Evolutionary conservation across 257 asterid species (phyloP).

Genomic region (Orobanche coerulescens): DNA sequence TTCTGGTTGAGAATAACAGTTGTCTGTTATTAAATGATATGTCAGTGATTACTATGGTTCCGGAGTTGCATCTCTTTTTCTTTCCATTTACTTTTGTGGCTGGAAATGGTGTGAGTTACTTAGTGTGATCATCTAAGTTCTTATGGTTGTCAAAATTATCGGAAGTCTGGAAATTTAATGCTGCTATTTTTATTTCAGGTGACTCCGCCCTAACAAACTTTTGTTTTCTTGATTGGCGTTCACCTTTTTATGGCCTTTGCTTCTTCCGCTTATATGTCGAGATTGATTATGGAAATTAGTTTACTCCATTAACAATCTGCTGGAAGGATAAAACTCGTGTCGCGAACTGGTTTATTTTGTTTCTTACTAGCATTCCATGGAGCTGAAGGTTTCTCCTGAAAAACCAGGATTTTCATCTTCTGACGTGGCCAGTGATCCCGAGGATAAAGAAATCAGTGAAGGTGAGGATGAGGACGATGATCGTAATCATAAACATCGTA

Average conservation of each 20-base stretch:
- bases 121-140: slow-evolving; percentile 6
- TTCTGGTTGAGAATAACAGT: not conserved
- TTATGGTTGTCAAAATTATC: slow-evolving; percentile 8
- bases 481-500: slow-evolving; percentile 97
- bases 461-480: slow-evolving; percentile 98
- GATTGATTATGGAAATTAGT: slow-evolving; percentile 17
- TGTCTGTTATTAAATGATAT: not conserved
- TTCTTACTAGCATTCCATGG: slow-evolving; percentile 40
- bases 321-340: slow-evolving; percentile 12
- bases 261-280: slow-evolving; percentile 19
- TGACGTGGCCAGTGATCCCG: slow-evolving; percentile 62
- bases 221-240: slow-evolving; percentile 15
- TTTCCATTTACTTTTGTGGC: not conserved
- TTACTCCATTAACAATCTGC: slow-evolving; percentile 7
- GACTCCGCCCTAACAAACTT: not conserved
- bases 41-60: not conserved
- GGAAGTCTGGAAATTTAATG: not conserved
- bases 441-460: slow-evolving; percentile 82
- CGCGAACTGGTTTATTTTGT: slow-evolving; percentile 9
- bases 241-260: slow-evolving; percentile 12
- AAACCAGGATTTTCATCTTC: slow-evolving; percentile 59
- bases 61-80: not conserved
- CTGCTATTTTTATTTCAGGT: slow-evolving; percentile 10
- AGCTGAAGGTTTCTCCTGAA: slow-evolving; percentile 63
- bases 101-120: not conserved